These are phyloP conservation scores for Ophiobolus disseminans DNA, from an alignment of 2,329 filamentous ascomycete species.

Conservation along the genomic window DNA sequence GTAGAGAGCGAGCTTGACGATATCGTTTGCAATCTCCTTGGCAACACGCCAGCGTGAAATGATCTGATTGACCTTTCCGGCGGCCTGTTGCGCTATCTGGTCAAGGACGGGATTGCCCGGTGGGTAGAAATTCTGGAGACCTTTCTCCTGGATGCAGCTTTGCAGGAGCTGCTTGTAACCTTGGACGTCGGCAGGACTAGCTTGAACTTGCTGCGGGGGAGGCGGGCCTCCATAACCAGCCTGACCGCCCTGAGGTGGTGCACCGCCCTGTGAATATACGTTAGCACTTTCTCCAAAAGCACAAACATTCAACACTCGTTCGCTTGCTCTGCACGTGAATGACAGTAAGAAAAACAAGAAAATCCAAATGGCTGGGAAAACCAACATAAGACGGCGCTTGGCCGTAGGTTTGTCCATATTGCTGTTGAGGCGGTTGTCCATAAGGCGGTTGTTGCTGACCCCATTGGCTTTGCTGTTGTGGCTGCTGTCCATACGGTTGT, in stretches of 20 bases:
- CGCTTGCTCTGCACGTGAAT: conserved; percentile 25
- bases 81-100: conserved; percentile 59
- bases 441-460: conserved; percentile 19
- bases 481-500: conserved; percentile 43
- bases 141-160: conserved; percentile 65
- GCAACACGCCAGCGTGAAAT: conserved; percentile 65
- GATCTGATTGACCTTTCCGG: conserved; percentile 61
- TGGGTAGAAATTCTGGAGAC: conserved; percentile 65
- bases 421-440: conserved; percentile 25
- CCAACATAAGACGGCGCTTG: conserved; percentile 38
- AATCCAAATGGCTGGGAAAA: conserved; percentile 7
- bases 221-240: conserved; percentile 44
- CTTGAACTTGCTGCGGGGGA: conserved; percentile 48
- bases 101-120: conserved; percentile 60
- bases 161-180: conserved; percentile 65
- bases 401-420: conserved; percentile 44
- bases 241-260: conserved; percentile 41
- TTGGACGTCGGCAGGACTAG: conserved; percentile 58
- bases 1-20: conserved; percentile 68
- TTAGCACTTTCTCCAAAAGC: not conserved
- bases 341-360: not conserved
- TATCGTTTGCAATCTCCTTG: conserved; percentile 67
- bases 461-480: conserved; percentile 33
- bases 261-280: conserved; percentile 34
- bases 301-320: not conserved